Conservation (phyloP, 2,329 filamentous ascomycete genomes). For the Exophiala phaeomuriformis region DNA sequence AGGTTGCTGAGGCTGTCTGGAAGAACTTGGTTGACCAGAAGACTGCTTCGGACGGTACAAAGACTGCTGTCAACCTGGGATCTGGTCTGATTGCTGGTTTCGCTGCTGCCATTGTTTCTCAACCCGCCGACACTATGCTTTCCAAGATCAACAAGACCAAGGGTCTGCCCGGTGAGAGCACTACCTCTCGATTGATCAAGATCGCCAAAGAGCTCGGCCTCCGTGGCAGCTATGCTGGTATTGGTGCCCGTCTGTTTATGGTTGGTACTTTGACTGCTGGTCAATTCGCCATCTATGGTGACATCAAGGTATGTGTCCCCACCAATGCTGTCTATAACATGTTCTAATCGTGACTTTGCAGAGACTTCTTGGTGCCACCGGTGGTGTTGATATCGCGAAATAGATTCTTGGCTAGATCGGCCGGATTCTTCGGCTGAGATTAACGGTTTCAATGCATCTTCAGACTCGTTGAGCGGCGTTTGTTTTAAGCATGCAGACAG, state of each 20-base stretch:
- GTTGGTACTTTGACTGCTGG: conserved; percentile 67
- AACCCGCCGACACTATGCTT: conserved; percentile 89
- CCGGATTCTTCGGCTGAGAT: conserved; percentile 1
- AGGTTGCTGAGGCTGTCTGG: conserved; percentile 71
- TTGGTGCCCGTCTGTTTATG: conserved; percentile 72
- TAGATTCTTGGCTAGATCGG: conserved; percentile 2
- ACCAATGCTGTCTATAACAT: background rate
- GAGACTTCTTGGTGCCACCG: conserved; percentile 11
- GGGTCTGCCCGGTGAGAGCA: conserved; percentile 78
- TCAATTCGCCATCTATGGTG: conserved; percentile 86
- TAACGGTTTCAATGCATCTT: conserved; percentile 6
- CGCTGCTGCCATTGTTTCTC: conserved; percentile 77
- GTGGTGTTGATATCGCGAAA: conserved; percentile 18
- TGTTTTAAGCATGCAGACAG: conserved; percentile 4
- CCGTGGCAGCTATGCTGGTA: conserved; percentile 69
- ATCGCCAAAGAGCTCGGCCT: conserved; percentile 80
- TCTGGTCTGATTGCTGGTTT: conserved; percentile 82
- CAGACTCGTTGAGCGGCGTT: conserved; percentile 4
- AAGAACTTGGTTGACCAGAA: conserved; percentile 58
- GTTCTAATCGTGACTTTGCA: background rate
- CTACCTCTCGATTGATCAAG: conserved; percentile 72
- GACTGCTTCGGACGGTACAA: conserved; percentile 57
- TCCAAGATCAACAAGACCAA: conserved; percentile 95
- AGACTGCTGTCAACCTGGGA: conserved; percentile 76
- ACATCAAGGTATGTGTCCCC: conserved; percentile 34